phyloP scores from a whole-genome alignment of 495 filamentous ascomycete species.

The Penicillium cataractarum region DNA sequence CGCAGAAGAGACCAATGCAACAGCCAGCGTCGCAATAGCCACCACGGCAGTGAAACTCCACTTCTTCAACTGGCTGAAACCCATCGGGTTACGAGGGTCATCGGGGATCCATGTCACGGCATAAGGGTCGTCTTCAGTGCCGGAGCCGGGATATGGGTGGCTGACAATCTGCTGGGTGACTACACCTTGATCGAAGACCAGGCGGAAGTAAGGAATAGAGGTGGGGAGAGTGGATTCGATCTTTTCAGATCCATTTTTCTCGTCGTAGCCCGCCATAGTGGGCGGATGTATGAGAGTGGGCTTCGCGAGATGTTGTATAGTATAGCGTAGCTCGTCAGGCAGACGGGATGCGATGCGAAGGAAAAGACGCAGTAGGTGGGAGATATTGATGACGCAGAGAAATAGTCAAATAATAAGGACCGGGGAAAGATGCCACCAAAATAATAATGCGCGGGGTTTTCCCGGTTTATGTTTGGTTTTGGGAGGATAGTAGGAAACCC shows the following conservation, averaged over 20 bases:
- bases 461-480: conserved; percentile 1
- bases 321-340: neutral
- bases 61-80: conserved; percentile 62
- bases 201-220: conserved; percentile 47
- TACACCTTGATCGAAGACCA: conserved; percentile 56
- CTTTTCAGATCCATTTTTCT: conserved; percentile 28
- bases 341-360: neutral
- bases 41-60: conserved; percentile 70
- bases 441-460: neutral
- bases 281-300: conserved; percentile 16
- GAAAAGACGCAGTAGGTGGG: neutral
- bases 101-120: conserved; percentile 72
- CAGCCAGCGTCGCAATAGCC: conserved; percentile 70
- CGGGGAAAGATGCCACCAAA: neutral
- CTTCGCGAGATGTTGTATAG: neutral
- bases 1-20: conserved; percentile 77
- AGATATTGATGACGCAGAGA: neutral
- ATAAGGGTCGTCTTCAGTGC: conserved; percentile 75
- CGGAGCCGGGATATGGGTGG: conserved; percentile 65
- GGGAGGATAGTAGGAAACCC: conserved; percentile 2
- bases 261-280: conserved; percentile 37
- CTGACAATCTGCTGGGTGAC: conserved; percentile 60
- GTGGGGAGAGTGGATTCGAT: conserved; percentile 37
- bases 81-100: conserved; percentile 74
- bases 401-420: neutral